Base-by-base conservation (phyloP, 192 early-diverging fungal species). In the Coemansia sp. region DNA sequence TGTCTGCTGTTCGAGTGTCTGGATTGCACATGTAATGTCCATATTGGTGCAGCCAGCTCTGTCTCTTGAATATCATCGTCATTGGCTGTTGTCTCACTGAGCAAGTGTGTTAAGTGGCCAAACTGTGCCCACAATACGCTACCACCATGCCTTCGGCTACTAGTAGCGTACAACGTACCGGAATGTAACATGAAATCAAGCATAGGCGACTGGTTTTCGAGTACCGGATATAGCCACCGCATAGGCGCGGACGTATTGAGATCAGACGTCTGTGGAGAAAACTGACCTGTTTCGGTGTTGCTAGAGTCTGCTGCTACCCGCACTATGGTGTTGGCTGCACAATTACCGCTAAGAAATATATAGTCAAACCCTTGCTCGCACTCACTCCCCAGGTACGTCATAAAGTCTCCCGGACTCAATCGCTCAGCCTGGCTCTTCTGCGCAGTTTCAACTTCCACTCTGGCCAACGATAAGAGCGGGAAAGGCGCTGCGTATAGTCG, bases 141-240 rank as follows among this genome's bases (percentile, higher is more conserved):
- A 0, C 65, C 71, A 14, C 14, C 28, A 11, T 41, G 10, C 21
- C n/a, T 23, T 14, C 59, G 44, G 0, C 71, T 54, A 37, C 42
- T 45, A 1, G 71, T 61, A 64, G 58, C 51, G 20, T 58, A 64
- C 53, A 34, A 21, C 30, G 7, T 36, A 16, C 56, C 37, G 1
- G 16, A 48, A 0, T 31, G 34, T 39, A 75, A 40, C 7, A 39
- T 34, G 37, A 67, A 47, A 46, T 66, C 64, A 5, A 53, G 17
- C 20, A 60, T 47, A 2, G 71, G 71, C 17, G 64, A 63, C 23
- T 67, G 71, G 60, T 61, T 68, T 28, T 52, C 42, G 0, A 75
- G 42, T 7, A 64, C 58, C 21, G 45, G 38, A 3, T 41, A 20
- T 8, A 32, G 17, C 11, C 42, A 30, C 48, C 48, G 51, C 2